phyloP scores from a whole-genome alignment of 2,329 filamentous ascomycete genomes.

The Verticillium tricorpus region DNA sequence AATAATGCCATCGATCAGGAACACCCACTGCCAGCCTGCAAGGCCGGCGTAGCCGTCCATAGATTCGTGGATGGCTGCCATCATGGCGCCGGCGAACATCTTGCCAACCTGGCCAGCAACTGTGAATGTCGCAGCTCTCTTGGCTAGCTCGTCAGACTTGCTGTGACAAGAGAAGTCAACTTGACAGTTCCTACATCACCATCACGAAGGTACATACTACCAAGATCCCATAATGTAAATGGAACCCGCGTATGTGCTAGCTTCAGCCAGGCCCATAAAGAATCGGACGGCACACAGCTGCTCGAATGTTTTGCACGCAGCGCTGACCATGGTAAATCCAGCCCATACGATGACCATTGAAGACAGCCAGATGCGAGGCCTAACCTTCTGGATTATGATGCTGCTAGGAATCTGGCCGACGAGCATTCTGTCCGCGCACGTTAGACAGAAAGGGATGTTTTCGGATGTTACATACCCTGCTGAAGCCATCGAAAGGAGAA shows the following conservation, averaged over 20 bases:
- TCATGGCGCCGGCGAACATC: conserved; percentile 55
- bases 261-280: conserved; percentile 32
- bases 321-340: conserved; percentile 31
- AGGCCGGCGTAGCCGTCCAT: conserved; percentile 36
- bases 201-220: conserved; percentile 44
- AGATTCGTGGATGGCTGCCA: conserved; percentile 36
- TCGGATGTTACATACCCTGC: conserved; percentile 21
- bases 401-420: conserved; percentile 38
- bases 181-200: neutral
- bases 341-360: conserved; percentile 44
- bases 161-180: neutral
- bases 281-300: conserved; percentile 32
- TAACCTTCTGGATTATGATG: conserved; percentile 42
- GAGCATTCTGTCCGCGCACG: neutral
- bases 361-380: conserved; percentile 43
- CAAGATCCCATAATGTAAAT: conserved; percentile 44
- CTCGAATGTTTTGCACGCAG: conserved; percentile 22
- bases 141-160: conserved; percentile 53
- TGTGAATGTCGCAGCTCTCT: conserved; percentile 59
- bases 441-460: neutral
- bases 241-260: conserved; percentile 33
- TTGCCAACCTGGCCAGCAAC: conserved; percentile 54
- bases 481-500: conserved; percentile 32
- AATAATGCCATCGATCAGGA: conserved; percentile 43
- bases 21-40: conserved; percentile 45